phyloP scores from a whole-genome alignment of 2,329 filamentous ascomycete genomes.

The Calonectria fujianensis region DNA sequence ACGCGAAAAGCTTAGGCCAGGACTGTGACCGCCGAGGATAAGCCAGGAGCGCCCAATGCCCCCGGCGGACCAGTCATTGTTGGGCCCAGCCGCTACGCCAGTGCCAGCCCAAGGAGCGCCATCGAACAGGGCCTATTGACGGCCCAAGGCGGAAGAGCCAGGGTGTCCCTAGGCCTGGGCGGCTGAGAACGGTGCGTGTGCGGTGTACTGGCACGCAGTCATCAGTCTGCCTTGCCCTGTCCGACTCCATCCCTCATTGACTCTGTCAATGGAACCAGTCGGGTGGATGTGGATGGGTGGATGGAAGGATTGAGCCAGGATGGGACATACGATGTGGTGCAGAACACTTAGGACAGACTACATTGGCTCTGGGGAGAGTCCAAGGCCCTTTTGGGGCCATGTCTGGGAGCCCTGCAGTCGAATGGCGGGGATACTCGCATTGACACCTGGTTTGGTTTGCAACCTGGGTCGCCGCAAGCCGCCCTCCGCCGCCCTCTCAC shows the following conservation, averaged over 20 bases:
- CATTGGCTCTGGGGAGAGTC: slow-evolving; percentile 9
- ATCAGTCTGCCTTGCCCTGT: neutral
- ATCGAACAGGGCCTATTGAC: slow-evolving; percentile 49
- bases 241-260: slow-evolving; percentile 12
- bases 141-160: slow-evolving; percentile 46
- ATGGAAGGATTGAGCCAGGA: slow-evolving; percentile 4
- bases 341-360: slow-evolving; percentile 15
- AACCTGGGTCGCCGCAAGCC: slow-evolving; percentile 33
- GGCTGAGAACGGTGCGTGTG: slow-evolving; percentile 46
- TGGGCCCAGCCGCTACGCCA: slow-evolving; percentile 47
- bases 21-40: slow-evolving; percentile 32
- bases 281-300: slow-evolving; percentile 27
- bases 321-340: slow-evolving; percentile 23
- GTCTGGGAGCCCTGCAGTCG: slow-evolving; percentile 31
- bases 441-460: slow-evolving; percentile 37
- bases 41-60: slow-evolving; percentile 31
- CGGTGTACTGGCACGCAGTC: slow-evolving; percentile 16
- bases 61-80: slow-evolving; percentile 43
- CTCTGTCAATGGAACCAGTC: slow-evolving; percentile 13
- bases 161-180: slow-evolving; percentile 47
- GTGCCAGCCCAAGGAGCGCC: slow-evolving; percentile 51
- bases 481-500: slow-evolving; percentile 24
- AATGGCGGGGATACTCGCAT: slow-evolving; percentile 38
- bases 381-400: slow-evolving; percentile 18
- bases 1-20: slow-evolving; percentile 33